Base-by-base conservation (phyloP, 2,329 filamentous ascomycete species). In the Ophiostoma australiae region DNA sequence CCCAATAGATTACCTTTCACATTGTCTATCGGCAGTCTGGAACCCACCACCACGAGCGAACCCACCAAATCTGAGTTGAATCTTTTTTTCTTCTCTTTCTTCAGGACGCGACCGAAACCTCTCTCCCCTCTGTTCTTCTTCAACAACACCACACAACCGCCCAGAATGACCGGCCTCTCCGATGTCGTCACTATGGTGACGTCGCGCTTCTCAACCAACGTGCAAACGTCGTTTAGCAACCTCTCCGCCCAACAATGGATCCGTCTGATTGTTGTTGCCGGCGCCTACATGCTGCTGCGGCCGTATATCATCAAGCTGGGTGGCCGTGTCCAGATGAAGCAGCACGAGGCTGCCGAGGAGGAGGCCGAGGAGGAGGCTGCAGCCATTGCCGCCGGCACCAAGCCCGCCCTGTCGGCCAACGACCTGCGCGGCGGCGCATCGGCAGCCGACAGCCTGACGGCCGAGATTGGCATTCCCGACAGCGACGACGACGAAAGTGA, bases 231-330 rank as follows among this genome's bases (percentile, higher is more conserved):
- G 33, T 82, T 89, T 74, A 79, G 80, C 73, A 81, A 79, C 73
- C 84, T 89, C 82, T 81, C 83, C 1, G 76, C 78, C 13, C 80
- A 87, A 75, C 81, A 84, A 61, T 88, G 85, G 83, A 84, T 95
- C 76, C 90, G 92, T 67, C 84, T 95, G 72, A 80, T 92, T 75
- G 84, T 88, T 74, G 86, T 93, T 73, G 86, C 93, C 27, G 87
- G 92, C 76, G 89, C 87, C 70, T 96, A 94, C 82, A 78, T 89
- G 74, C 85, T 95, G 69, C 76, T 93, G 33, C 88, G 92, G 0
- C 91, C 91, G 0, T 93, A 92, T 78, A 79, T 94, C 69, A 84
- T 94, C 76, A 90, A 90, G 77, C 80, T 88, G 52, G 88, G 88
- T 75, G 87, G 84, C 72, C 87, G 86, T 76, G 80, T 84, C 73